Evolutionary conservation across 169 alveolate genomes (phyloP).

Genomic region (Eimeria praecox): DNA sequence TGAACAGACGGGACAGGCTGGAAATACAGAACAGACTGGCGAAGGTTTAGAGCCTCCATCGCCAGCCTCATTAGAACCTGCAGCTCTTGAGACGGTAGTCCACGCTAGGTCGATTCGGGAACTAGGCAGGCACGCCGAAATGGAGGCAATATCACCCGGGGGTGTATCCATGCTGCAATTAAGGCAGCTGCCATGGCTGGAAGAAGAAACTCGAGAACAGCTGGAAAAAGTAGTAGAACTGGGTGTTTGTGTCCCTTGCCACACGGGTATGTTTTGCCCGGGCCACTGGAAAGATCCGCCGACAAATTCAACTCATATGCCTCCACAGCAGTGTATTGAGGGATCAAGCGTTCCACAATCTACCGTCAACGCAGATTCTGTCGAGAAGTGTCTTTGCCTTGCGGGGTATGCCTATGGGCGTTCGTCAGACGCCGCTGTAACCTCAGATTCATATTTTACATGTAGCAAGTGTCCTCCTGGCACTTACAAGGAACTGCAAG

Average conservation of each 20-base stretch:
- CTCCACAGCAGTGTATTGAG: slow-evolving; percentile 83
- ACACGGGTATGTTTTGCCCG: slow-evolving; percentile 79
- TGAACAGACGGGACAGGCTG: background rate
- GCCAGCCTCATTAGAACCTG: slow-evolving; percentile 32
- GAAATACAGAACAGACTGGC: background rate
- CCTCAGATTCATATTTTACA: slow-evolving; percentile 12
- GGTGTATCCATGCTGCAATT: slow-evolving; percentile 34
- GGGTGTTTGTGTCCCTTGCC: slow-evolving; percentile 78
- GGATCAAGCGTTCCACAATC: slow-evolving; percentile 80
- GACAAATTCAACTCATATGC: slow-evolving; percentile 78
- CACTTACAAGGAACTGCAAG: slow-evolving; percentile 82
- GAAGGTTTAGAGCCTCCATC: background rate
- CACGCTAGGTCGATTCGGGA: slow-evolving; percentile 63
- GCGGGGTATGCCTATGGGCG: slow-evolving; percentile 79
- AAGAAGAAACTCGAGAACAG: slow-evolving; percentile 64
- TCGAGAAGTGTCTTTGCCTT: slow-evolving; percentile 82
- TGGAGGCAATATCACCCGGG: background rate
- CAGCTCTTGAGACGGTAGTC: slow-evolving; percentile 60
- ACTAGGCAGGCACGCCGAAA: slow-evolving; percentile 44
- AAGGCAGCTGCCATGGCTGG: slow-evolving; percentile 54
- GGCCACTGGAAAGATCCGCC: slow-evolving; percentile 84
- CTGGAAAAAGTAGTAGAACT: slow-evolving; percentile 78
- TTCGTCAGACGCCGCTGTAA: slow-evolving; percentile 24
- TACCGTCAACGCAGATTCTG: slow-evolving; percentile 81
- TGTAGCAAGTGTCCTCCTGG: slow-evolving; percentile 82